Conservation (phyloP, 2,329 filamentous ascomycete genomes). For the Verticillium nubilum region DNA sequence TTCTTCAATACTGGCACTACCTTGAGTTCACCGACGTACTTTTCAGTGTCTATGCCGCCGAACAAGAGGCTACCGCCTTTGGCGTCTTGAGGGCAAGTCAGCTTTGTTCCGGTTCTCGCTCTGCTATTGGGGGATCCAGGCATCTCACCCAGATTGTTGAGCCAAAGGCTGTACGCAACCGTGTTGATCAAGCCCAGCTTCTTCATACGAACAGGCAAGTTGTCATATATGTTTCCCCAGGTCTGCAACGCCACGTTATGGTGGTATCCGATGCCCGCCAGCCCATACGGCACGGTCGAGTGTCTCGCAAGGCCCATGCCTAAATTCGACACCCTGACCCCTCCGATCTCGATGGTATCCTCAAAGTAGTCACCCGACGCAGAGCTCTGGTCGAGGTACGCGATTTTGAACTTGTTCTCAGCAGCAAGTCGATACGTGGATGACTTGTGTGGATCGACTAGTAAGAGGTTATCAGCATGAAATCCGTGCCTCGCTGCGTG, state of each 20-base stretch:
- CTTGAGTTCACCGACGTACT: conserved; percentile 60
- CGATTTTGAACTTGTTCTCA: conserved; percentile 64
- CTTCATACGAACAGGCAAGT: conserved; percentile 62
- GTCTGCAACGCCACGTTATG: conserved; percentile 41
- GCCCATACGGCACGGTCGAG: conserved; percentile 51
- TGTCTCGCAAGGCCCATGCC: conserved; percentile 52
- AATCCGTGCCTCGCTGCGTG: background rate
- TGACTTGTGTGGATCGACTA: background rate
- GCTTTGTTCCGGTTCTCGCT: background rate
- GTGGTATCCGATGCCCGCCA: conserved; percentile 57
- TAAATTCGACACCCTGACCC: conserved; percentile 44
- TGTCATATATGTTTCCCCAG: conserved; percentile 34
- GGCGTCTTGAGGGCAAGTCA: conserved; percentile 31
- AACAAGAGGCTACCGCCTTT: conserved; percentile 70
- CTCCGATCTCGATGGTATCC: conserved; percentile 51
- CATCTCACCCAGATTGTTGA: conserved; percentile 42
- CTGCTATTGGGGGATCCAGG: background rate
- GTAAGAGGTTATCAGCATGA: background rate
- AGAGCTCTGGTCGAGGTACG: conserved; percentile 75
- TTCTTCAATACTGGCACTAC: conserved; percentile 51
- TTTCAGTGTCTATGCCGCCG: conserved; percentile 72
- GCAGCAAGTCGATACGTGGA: background rate
- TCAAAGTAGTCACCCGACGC: conserved; percentile 71
- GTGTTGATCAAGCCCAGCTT: conserved; percentile 58
- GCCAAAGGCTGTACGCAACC: conserved; percentile 67